Base-by-base conservation (phyloP, 495 filamentous ascomycete genomes). In the Penicillium lividum region DNA sequence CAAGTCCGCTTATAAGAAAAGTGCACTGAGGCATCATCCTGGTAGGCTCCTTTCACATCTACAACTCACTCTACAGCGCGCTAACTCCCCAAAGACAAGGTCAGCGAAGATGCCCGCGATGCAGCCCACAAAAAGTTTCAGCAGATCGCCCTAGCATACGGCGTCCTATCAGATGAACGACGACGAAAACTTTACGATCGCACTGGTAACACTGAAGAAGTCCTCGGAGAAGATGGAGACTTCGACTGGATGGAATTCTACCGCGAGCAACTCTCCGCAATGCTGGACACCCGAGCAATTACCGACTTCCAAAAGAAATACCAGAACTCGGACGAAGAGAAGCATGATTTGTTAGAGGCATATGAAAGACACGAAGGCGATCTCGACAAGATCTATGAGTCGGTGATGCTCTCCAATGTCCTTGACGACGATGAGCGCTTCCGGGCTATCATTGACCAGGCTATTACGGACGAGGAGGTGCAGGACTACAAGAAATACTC, bases 221-320 rank as follows among this genome's bases (percentile, higher is more conserved):
- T 84, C 16, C 74, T 93, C 51, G 82, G 87, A 10, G 84, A 89
- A 38, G 84, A 83, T 62, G 89, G 84, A 45, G 90, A 87, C 64
- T 98, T 98, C 77, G 82, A 90, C 77, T 98, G 94, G 94, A 75
- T 80, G 51, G 84, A 88, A 25, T 98, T 93, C 79, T 98, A 91
- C 77, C 83, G 86, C 25, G 85, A 85, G 58, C 92, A 96, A 56
- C 94, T 86, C 69, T 80, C 79, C 13, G 86, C 90, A 40, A 78
- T 88, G 33, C 78, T 97, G 40, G 89, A 83, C 11, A 71, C 73
- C 11, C 85, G 88, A 22, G 81, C 81, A 1, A 88, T 98, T 56
- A 81, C 86, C 54, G 81, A 83, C 55, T 89, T 97, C 67, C 83
- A 86, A 40, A 73, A 76, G 33, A 73, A 85, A 58, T 98, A 97